Evolutionary conservation across 371 early-diverging fungal species (phyloP).

Genomic region (Rhizomucor pusillus): DNA sequence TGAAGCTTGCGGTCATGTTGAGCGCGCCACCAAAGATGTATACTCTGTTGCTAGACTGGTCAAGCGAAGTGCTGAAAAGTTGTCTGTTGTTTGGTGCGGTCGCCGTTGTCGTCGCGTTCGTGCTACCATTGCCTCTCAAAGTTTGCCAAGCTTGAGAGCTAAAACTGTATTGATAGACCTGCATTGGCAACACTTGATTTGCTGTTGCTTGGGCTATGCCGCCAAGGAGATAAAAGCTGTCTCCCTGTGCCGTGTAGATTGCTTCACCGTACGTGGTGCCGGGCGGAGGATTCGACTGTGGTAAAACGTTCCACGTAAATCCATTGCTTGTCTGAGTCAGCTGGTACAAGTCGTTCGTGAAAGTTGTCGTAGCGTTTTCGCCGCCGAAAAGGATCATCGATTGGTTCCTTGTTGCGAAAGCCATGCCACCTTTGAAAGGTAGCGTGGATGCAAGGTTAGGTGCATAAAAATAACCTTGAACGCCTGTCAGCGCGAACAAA

Average conservation of each 20-base stretch:
- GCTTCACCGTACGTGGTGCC: slow-evolving; percentile 14
- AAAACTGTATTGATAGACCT: slow-evolving; percentile 18
- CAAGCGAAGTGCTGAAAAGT: slow-evolving; percentile 22
- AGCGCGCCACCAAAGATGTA: slow-evolving; percentile 34
- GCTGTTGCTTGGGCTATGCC: slow-evolving; percentile 7
- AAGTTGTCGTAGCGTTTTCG: slow-evolving; percentile 20
- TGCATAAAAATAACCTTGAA: slow-evolving; percentile 21
- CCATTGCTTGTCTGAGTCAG: slow-evolving; percentile 15
- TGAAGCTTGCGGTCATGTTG: slow-evolving; percentile 8
- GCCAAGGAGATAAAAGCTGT: slow-evolving; percentile 16
- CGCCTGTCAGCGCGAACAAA: neutral
- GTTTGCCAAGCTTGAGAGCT: slow-evolving; percentile 13
- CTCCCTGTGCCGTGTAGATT: slow-evolving; percentile 11
- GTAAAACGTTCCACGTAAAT: slow-evolving; percentile 20
- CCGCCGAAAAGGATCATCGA: slow-evolving; percentile 34
- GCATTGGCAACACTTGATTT: slow-evolving; percentile 11
- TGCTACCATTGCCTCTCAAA: slow-evolving; percentile 1
- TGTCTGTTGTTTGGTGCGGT: slow-evolving; percentile 20
- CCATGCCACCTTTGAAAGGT: slow-evolving; percentile 31
- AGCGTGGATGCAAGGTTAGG: slow-evolving; percentile 14
- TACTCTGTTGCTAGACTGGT: slow-evolving; percentile 11
- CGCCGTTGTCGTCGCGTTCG: slow-evolving; percentile 6
- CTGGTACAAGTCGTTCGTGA: slow-evolving; percentile 21
- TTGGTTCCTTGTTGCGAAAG: slow-evolving; percentile 18
- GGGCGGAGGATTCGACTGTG: slow-evolving; percentile 21